Evolutionary conservation across 345 rosid species (phyloP).

Genomic region (Eucalyptus tenuipes): DNA sequence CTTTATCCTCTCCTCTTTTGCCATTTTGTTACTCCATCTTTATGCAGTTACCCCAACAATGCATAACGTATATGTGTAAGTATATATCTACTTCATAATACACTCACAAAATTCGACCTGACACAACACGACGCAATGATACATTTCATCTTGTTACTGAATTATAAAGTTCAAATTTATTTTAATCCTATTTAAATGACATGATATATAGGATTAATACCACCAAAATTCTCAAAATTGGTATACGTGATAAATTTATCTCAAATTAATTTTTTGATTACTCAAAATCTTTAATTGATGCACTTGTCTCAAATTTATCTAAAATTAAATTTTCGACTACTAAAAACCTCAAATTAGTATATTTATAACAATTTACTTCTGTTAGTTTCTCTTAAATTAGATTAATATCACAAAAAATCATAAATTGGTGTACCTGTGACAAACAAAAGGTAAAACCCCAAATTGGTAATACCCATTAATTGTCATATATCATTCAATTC

Average conservation of each 20-base stretch:
- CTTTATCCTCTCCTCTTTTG: not conserved
- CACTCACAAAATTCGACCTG: not conserved
- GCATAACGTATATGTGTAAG: not conserved
- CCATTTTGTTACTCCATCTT: not conserved
- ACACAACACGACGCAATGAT: accelerated
- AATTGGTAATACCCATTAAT: accelerated
- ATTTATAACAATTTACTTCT: no score
- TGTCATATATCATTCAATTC: accelerated
- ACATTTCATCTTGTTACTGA: not conserved
- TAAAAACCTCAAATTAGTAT: accelerated
- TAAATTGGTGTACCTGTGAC: accelerated
- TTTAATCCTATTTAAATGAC: not conserved
- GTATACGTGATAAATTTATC: accelerated
- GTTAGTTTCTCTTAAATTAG: accelerated
- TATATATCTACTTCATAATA: not conserved
- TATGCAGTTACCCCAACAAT: not conserved
- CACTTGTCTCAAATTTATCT: accelerated
- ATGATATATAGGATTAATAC: not conserved
- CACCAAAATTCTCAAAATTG: accelerated
- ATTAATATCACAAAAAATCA: accelerated
- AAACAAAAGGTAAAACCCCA: accelerated
- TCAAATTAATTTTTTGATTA: no score
- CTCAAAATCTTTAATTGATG: accelerated
- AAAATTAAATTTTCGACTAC: accelerated
- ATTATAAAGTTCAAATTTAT: not conserved